Percentiles rank a stretch among this genome's conserved stretches.
Evolutionary conservation across 495 filamentous ascomycete species (phyloP).

Genomic region (Neurospora sp.): DNA sequence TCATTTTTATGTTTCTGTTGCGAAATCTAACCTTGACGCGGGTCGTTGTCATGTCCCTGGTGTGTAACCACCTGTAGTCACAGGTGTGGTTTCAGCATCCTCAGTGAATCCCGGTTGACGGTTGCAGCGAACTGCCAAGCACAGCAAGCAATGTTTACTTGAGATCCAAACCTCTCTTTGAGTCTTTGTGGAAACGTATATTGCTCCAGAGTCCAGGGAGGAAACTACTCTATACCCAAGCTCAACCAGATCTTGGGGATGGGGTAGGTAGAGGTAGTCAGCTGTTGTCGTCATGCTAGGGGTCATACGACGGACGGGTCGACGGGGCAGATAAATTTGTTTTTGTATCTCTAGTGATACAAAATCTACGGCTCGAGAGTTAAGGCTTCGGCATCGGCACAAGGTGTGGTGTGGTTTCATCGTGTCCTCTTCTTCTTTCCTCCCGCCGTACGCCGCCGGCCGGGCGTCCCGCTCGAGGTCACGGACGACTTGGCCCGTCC

Average conservation of each 20-base stretch:
- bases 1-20: neutral
- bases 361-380: neutral
- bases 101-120: neutral
- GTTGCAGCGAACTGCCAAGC: too few relatives aligned
- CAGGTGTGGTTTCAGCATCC: neutral
- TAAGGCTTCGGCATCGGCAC: neutral
- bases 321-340: neutral
- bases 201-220: neutral
- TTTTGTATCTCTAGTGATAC: neutral
- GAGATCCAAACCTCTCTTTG: neutral
- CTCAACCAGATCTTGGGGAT: neutral
- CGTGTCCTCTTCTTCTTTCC: neutral
- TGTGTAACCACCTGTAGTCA: neutral
- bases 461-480: neutral
- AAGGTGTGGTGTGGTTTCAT: neutral
- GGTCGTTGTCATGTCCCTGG: neutral
- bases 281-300: neutral
- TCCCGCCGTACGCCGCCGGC: neutral
- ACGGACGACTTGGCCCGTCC: neutral
- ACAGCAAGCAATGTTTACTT: neutral
- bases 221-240: neutral
- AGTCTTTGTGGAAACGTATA: neutral
- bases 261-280: neutral
- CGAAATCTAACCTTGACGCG: neutral
- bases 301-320: neutral